Evolutionary conservation across 2,329 filamentous ascomycete genomes (phyloP), one percentile per base, ranked within the genome.

Genomic region (Fusarium musae): DNA sequence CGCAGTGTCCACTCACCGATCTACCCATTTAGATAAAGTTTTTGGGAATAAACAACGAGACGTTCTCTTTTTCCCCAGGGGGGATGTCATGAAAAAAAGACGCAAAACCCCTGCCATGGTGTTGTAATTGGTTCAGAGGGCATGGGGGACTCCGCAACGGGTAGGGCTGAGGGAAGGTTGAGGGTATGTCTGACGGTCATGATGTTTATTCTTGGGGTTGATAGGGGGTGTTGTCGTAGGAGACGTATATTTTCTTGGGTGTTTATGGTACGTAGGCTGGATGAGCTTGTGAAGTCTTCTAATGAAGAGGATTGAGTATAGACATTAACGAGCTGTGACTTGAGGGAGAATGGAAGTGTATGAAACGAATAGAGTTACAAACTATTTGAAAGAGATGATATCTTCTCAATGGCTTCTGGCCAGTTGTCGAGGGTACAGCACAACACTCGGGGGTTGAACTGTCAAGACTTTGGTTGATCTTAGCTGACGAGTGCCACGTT

Each of bases 1-100:
- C 53, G 70, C 46, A 63, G 60, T 71, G 59, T 54, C 72, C 72
- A 75, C 71, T 74, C 69, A 74, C 71, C 71, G 71, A 74, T 74
- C 71, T 37, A 61, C 39, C 42, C 43, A 58, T 58, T 59, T 49
- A 49, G n/a, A 59, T 47, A 26, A 59, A 19, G 56, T 53, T 66
- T 40, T 40, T 47, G 47, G 49, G 44, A 39, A 66, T 56, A 67
- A 67, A 44, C 49, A 57, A 50, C 28, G 46, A 58, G 40, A 64
- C 46, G 54, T 44, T 40, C 40, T 53, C 59, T 46, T 58, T 70
- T 60, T 19, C 30, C 28, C 59, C 61, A 34, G 16, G 52, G 52
- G 42, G 53, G 37, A 63, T 46, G 49, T 50, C 63, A 70, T 64
- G 46, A 57, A 73, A 66, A 73, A 62, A 62, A 59, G 53, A 61